Percentiles rank a stretch among this genome's conserved stretches.
Evolutionary conservation across 768 basidiomycete species (phyloP).

Genomic region (Boletellus emodensis): DNA sequence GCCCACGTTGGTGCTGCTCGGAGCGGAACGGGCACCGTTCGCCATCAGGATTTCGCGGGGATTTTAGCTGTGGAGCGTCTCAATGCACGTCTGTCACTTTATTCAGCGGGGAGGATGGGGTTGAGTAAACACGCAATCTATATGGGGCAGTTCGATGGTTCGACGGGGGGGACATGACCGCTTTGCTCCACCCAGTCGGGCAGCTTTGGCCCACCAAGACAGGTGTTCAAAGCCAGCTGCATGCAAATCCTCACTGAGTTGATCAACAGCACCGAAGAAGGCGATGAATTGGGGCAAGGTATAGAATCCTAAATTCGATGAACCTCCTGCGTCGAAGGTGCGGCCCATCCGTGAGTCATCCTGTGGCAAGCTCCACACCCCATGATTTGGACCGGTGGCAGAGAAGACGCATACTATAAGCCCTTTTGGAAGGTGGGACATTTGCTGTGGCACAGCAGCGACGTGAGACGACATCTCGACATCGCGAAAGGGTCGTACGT

Average conservation of each 20-base stretch:
- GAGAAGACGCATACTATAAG: too few species aligned
- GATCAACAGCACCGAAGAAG: background rate
- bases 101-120: too few species aligned
- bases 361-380: too few species aligned
- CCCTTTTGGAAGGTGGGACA: too few species aligned
- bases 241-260: background rate
- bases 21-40: background rate
- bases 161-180: background rate
- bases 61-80: too few species aligned
- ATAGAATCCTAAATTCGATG: background rate
- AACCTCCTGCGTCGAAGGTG: background rate
- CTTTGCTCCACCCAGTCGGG: background rate
- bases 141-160: background rate
- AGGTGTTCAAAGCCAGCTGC: background rate
- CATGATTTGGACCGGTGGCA: too few species aligned
- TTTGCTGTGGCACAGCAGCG: too few species aligned
- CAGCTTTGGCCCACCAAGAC: too few species aligned
- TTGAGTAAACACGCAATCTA: too few species aligned
- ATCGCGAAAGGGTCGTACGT: too few species aligned
- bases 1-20: background rate
- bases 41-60: background rate
- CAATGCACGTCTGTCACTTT: too few species aligned
- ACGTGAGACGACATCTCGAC: too few species aligned
- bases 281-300: background rate
- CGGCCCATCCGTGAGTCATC: background rate